Conservation (phyloP, 1,284 basidiomycete genomes). For the Amylostereum areolatum region DNA sequence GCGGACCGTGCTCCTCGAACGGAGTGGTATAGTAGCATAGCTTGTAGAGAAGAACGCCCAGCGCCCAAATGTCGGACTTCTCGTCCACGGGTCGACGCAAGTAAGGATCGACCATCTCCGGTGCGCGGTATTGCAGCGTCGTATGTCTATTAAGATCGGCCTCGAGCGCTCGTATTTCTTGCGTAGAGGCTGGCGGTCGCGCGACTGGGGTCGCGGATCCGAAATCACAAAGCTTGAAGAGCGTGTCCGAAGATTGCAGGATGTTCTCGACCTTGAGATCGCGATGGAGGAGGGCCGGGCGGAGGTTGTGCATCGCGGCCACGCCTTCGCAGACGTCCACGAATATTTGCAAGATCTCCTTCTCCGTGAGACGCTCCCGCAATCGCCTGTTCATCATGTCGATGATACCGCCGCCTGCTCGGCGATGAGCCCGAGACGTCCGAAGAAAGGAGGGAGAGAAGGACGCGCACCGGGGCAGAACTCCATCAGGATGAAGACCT, state of each 20-base stretch:
- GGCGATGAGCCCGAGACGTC: conserved; percentile 1
- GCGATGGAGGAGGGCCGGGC: conserved; percentile 87
- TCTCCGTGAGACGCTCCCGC: conserved; percentile 88
- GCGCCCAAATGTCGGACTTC: conserved; percentile 82
- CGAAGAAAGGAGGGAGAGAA: conserved; percentile 1
- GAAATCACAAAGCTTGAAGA: conserved; percentile 98
- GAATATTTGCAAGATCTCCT: conserved; percentile 97
- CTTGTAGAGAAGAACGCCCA: conserved; percentile 77
- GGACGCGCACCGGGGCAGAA: conserved; percentile 64
- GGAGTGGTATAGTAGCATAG: conserved; percentile 98
- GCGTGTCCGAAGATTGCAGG: conserved; percentile 67
- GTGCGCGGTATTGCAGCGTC: conserved; percentile 92
- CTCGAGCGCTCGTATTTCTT: conserved; percentile 84
- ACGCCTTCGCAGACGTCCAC: conserved; percentile 92
- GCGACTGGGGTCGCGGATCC: conserved; percentile 84
- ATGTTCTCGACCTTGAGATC: conserved; percentile 99
- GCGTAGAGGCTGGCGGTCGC: conserved; percentile 65
- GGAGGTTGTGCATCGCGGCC: conserved; percentile 92
- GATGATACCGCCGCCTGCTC: conserved; percentile 92
- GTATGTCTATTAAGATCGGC: conserved; percentile 93
- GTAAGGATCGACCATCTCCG: conserved; percentile 96
- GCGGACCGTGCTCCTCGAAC: conserved; percentile 93
- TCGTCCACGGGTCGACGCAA: conserved; percentile 81
- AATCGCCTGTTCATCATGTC: conserved; percentile 98
- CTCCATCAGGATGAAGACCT: conserved; percentile 99